These are phyloP conservation scores for Craspedostauros australis DNA, from an alignment of 108 stramenopile species.

Conservation along the genomic window DNA sequence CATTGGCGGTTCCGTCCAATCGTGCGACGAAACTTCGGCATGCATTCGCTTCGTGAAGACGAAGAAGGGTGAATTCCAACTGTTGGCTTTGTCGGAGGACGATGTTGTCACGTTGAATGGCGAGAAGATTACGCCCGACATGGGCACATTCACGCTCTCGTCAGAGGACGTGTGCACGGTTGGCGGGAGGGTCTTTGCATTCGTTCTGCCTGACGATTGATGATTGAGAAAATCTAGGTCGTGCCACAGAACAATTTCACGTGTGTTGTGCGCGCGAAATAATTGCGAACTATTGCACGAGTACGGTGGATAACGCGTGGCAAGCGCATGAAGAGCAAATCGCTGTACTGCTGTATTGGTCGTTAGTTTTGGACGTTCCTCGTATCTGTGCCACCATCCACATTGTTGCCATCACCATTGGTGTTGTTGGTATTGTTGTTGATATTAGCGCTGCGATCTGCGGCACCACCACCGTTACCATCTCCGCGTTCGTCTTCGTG, in stretches of 20 bases:
- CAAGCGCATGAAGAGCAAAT: no score
- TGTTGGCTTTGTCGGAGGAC: slow-evolving; percentile 49
- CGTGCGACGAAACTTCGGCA: slow-evolving; percentile 63
- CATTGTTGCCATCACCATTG: neutral
- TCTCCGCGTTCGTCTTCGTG: neutral
- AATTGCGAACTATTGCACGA: no score
- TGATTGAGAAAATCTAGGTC: no score
- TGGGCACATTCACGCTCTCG: slow-evolving; percentile 62
- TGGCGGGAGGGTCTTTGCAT: slow-evolving; percentile 75
- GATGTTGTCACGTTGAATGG: slow-evolving; percentile 84
- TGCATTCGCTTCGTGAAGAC: slow-evolving; percentile 56
- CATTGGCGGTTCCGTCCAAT: slow-evolving; percentile 55
- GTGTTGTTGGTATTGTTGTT: neutral
- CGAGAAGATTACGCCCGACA: slow-evolving; percentile 45
- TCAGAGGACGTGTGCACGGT: slow-evolving; percentile 74
- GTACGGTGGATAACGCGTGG: no score
- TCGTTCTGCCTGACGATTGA: slow-evolving; percentile 44
- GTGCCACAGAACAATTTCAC: no score
- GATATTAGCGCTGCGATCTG: neutral
- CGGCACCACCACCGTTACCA: neutral
- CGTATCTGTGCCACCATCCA: neutral
- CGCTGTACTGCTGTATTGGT: neutral
- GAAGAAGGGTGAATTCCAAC: slow-evolving; percentile 44
- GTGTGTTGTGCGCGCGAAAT: no score
- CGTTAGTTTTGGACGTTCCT: neutral